These are phyloP conservation scores for Adansonia gregorii DNA, from an alignment of 441 rosid species.

Conservation along the genomic window DNA sequence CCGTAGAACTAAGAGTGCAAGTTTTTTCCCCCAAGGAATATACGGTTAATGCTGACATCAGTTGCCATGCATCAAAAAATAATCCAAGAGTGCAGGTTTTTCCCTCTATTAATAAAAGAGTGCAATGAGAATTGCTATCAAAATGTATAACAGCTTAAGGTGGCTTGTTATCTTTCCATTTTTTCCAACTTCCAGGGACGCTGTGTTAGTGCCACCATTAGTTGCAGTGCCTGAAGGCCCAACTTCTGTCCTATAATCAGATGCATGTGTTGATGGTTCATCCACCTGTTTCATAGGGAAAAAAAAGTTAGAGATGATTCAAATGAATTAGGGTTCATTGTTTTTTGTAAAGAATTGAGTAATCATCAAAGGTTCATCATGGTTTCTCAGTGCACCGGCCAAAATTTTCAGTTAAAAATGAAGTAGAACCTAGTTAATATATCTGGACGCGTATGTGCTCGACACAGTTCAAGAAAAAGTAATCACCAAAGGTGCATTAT, in stretches of 20 bases:
- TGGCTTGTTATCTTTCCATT: slow-evolving; percentile 22
- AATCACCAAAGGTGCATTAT: not conserved
- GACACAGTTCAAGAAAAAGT: not conserved
- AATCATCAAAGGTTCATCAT: not conserved
- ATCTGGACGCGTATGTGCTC: too few relatives aligned
- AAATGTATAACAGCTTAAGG: slow-evolving; percentile 26
- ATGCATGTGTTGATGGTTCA: slow-evolving; percentile 38
- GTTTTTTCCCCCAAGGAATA: slow-evolving; percentile 23
- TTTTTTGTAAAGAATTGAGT: not conserved
- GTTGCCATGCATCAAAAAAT: slow-evolving; percentile 23
- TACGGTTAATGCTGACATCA: not conserved
- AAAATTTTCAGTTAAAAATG: not conserved
- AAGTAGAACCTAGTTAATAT: too few relatives aligned
- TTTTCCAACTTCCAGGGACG: not conserved
- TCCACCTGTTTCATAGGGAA: slow-evolving; percentile 47
- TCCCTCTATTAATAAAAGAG: slow-evolving; percentile 34
- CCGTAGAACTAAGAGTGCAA: slow-evolving; percentile 12
- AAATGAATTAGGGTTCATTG: not conserved
- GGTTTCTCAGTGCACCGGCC: not conserved
- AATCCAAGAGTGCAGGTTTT: slow-evolving; percentile 15
- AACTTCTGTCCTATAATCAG: slow-evolving; percentile 9
- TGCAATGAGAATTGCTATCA: slow-evolving; percentile 38
- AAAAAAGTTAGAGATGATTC: slow-evolving; percentile 14
- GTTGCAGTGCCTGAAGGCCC: slow-evolving; percentile 8
- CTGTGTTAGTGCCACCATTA: not conserved